A percentile compares a stretch with the other conserved stretches of the same genome.
These are phyloP conservation scores for Pelargonium cotyledonis DNA, from an alignment of 441 rosid species.

Conservation along the genomic window DNA sequence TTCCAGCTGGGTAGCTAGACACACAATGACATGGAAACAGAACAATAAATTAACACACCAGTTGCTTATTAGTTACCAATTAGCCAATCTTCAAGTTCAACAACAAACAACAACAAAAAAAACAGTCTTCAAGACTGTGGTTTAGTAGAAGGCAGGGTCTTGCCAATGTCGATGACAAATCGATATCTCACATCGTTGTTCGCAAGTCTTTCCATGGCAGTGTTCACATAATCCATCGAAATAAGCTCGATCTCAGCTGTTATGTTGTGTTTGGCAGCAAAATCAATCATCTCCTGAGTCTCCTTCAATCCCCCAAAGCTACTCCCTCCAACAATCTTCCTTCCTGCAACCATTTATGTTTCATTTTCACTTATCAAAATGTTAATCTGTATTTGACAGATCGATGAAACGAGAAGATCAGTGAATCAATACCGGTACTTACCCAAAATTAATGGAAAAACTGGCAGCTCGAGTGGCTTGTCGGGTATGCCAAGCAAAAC, in stretches of 20 bases:
- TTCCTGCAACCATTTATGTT: constrained; percentile 33
- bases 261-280: constrained; percentile 33
- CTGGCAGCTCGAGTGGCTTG: constrained; percentile 47
- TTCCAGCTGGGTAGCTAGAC: too few species aligned
- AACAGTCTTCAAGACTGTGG: too few species aligned
- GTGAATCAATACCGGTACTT: too few species aligned
- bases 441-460: constrained; percentile 37
- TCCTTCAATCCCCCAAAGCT: constrained; percentile 42
- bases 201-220: constrained; percentile 37
- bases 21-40: too few species aligned
- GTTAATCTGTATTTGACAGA: too few species aligned
- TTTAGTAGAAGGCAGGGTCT: constrained; percentile 28
- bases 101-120: too few species aligned
- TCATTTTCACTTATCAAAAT: constrained; percentile 9
- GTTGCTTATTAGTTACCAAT: too few species aligned
- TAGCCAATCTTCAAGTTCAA: too few species aligned
- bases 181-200: constrained; percentile 40
- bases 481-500: constrained; percentile 43
- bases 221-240: constrained; percentile 42
- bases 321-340: constrained; percentile 43
- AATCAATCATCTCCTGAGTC: constrained; percentile 33
- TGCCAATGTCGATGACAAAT: constrained; percentile 41
- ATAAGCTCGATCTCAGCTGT: constrained; percentile 41
- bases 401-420: too few species aligned
- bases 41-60: too few species aligned